These are phyloP conservation scores for Termitomyces sp. DNA, from an alignment of 768 basidiomycete species.

Conservation along the genomic window DNA sequence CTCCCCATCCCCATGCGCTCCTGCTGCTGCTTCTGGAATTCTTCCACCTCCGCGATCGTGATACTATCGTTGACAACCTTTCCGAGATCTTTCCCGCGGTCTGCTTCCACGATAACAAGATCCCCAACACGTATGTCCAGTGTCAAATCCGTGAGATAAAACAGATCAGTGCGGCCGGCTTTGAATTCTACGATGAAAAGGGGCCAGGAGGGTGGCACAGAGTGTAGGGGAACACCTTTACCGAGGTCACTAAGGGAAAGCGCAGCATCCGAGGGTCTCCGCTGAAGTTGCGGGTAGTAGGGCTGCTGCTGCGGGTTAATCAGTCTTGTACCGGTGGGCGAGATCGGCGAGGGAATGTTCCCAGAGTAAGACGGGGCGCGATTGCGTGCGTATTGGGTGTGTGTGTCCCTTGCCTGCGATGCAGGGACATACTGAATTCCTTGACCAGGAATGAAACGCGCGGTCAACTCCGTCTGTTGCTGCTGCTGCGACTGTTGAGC, in stretches of 20 bases:
- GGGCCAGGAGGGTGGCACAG: constrained; percentile 81
- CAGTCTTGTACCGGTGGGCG: constrained; percentile 35
- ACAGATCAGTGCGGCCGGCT: constrained; percentile 91
- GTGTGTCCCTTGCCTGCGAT: constrained; percentile 17
- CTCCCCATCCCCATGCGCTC: constrained; percentile 38
- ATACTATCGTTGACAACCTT: constrained; percentile 90
- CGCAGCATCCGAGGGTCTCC: constrained; percentile 34
- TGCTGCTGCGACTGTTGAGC: constrained; percentile 14
- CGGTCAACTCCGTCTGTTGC: constrained; percentile 36
- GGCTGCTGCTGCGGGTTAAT: constrained; percentile 43
- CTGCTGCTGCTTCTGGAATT: constrained; percentile 78
- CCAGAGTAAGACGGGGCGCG: constrained; percentile 37
- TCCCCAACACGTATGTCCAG: constrained; percentile 74
- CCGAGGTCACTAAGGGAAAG: constrained; percentile 58
- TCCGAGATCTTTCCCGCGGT: constrained; percentile 89
- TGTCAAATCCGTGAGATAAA: constrained; percentile 73
- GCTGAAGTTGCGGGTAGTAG: constrained; percentile 37
- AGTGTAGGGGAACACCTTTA: constrained; percentile 80
- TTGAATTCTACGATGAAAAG: constrained; percentile 64
- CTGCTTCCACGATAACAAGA: constrained; percentile 94
- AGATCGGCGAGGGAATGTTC: constrained; percentile 48
- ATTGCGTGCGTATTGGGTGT: constrained; percentile 30
- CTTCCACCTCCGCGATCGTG: constrained; percentile 84
- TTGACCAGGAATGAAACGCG: constrained; percentile 60
- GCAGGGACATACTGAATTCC: constrained; percentile 14